These are phyloP conservation scores for Acer saccharum DNA, from an alignment of 345 rosid genomes.

Conservation along the genomic window DNA sequence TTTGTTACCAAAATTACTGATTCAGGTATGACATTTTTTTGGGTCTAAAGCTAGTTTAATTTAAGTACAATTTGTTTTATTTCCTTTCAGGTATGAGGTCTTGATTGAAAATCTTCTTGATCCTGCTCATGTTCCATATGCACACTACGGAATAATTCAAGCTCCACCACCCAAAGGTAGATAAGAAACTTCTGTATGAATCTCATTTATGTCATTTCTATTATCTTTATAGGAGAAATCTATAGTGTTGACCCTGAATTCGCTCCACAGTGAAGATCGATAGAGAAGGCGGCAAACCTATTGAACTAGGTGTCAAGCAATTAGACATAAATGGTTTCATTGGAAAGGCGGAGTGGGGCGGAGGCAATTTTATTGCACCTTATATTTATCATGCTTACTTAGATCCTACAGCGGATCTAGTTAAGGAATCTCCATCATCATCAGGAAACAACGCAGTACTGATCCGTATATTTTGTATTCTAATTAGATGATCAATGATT, in stretches of 20 bases:
- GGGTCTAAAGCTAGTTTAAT: too few species aligned
- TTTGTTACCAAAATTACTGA: too few species aligned
- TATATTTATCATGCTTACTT: slow-evolving; percentile 41
- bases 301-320: slow-evolving; percentile 53
- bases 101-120: slow-evolving; percentile 85
- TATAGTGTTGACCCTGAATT: not conserved
- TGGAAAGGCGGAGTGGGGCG: slow-evolving; percentile 66
- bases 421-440: not conserved
- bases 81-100: slow-evolving; percentile 69
- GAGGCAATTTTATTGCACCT: slow-evolving; percentile 62
- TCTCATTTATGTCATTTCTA: too few species aligned
- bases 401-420: too few species aligned
- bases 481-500: not conserved
- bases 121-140: slow-evolving; percentile 96
- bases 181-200: slow-evolving; percentile 18
- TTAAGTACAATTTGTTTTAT: too few species aligned
- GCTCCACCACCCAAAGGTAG: slow-evolving; percentile 40
- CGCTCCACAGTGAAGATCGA: slow-evolving; percentile 58
- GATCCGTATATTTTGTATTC: not conserved
- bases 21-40: too few species aligned
- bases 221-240: too few species aligned
- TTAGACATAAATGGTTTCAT: slow-evolving; percentile 50
- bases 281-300: slow-evolving; percentile 89
- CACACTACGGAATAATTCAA: slow-evolving; percentile 76
- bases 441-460: too few species aligned